Conservation (phyloP, 495 filamentous ascomycete genomes). For the Podospora australis region DNA sequence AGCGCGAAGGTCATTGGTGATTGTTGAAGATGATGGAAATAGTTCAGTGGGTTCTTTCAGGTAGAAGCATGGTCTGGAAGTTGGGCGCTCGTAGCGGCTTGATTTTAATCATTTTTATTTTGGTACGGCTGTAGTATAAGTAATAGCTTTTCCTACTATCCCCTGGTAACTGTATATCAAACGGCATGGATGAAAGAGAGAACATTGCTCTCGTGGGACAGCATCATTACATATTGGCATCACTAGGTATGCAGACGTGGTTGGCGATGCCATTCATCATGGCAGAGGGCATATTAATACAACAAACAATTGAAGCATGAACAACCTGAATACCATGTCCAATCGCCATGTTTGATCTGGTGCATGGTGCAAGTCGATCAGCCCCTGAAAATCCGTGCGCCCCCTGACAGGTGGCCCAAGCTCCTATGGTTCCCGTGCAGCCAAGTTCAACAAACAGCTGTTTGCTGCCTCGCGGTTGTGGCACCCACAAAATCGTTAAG, state of each 20-base stretch:
- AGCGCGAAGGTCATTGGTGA: slow-evolving; percentile 19
- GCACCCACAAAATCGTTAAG: neutral
- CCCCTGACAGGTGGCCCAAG: neutral
- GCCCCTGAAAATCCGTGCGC: slow-evolving; percentile 1
- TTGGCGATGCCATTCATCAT: too few relatives aligned
- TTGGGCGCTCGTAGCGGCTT: too few relatives aligned
- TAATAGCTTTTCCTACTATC: too few relatives aligned
- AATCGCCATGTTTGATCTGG: neutral
- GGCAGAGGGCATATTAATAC: too few relatives aligned
- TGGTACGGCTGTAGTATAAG: too few relatives aligned
- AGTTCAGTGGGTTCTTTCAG: too few relatives aligned
- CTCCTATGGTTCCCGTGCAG: neutral
- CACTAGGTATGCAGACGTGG: too few relatives aligned
- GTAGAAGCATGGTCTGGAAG: too few relatives aligned
- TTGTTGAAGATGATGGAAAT: neutral
- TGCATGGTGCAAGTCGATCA: neutral
- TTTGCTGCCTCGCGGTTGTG: neutral
- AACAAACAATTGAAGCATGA: too few relatives aligned
- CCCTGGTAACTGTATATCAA: neutral
- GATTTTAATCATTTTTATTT: too few relatives aligned
- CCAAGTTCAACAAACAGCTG: neutral
- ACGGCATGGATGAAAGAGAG: too few relatives aligned
- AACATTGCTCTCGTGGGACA: neutral
- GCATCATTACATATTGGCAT: neutral
- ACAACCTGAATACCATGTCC: too few relatives aligned